A percentile compares a stretch with the other conserved stretches of the same genome.
Evolutionary conservation across 306 rosid species (phyloP).

Genomic region (Carpinus viminea): DNA sequence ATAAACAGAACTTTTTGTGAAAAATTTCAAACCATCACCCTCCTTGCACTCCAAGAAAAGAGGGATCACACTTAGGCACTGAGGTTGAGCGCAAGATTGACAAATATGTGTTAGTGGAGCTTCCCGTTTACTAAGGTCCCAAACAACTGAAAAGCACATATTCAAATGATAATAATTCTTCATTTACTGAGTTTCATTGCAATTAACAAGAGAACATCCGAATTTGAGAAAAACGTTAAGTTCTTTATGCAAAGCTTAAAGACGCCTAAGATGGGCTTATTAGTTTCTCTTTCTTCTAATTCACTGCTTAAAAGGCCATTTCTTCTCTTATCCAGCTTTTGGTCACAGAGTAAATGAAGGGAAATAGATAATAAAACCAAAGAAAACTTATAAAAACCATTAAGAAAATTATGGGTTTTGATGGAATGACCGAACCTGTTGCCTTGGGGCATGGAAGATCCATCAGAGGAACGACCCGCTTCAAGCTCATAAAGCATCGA

Average conservation of each 20-base stretch:
- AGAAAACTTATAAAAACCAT: background rate
- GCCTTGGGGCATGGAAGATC: slow-evolving; percentile 28
- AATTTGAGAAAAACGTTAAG: background rate
- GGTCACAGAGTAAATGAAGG: background rate
- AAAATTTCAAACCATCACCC: too few relatives aligned
- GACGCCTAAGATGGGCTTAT: background rate
- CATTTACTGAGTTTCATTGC: too few relatives aligned
- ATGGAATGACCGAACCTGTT: slow-evolving; percentile 38
- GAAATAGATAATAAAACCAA: background rate
- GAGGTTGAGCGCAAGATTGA: too few relatives aligned
- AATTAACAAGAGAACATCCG: too few relatives aligned
- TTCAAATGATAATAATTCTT: too few relatives aligned
- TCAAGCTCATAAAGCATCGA: slow-evolving; percentile 26
- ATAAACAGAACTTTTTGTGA: too few relatives aligned
- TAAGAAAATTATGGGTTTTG: slow-evolving; percentile 12
- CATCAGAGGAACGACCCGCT: slow-evolving; percentile 6
- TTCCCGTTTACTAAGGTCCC: too few relatives aligned
- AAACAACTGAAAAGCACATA: too few relatives aligned
- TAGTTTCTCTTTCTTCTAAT: background rate
- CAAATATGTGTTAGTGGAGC: too few relatives aligned
- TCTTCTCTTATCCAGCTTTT: background rate
- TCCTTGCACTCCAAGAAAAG: too few relatives aligned
- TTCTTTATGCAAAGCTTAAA: background rate
- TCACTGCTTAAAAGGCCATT: background rate
- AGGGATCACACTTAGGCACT: too few relatives aligned